Base-by-base conservation (phyloP, 192 early-diverging fungal species). In the Thoreauomyces humboldtii region DNA sequence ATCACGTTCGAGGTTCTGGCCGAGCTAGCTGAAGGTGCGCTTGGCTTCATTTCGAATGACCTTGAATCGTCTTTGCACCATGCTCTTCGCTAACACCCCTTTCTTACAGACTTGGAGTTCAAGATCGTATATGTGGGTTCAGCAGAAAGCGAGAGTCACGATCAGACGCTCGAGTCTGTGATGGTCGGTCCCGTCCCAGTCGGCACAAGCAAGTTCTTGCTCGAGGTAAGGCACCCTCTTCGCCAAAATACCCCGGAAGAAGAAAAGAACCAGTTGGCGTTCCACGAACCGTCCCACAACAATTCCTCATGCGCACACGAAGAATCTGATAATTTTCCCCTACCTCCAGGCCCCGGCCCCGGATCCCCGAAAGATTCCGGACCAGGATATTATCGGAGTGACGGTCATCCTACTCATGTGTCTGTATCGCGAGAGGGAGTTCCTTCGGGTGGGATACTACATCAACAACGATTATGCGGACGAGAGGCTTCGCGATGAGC, bases 381-480 rank as follows among this genome's bases (percentile, higher is more conserved):
- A 85, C 43, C 55, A n/a, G 14, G 57, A 34, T 24, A 73, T 64
- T 6, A 32, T 60, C 25, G 50, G 41, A 6, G 58, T 35, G 15
- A 62, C 46, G 11, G 68, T 35, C 5, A 37, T 99, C 27, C 72
- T 98, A 46, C 81, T 99, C 32, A 87, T 88, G 58, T 95, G 93
- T 69, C 87, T 86, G 9, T 99, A 98, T 73, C 82, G 84, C 64
- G 87, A 86, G 44, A 86, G 88, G 67, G 93, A 95, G 77, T 99
- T 98, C 80, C 91, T 96, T 52, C 86, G 94, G 65, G 91, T 99
- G 50, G 96, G 95, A 14, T 99, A 99, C 77, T 96, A 95, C 67
- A 93, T 99, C 45, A 93, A 99, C 80, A 97, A 95, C 75, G 91
- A 95, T 52, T 99, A 98, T 70, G 55, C 67, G 31, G 92, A 94